Base-by-base conservation (phyloP, 2,329 filamentous ascomycete species). In the Colletotrichum paranaense region DNA sequence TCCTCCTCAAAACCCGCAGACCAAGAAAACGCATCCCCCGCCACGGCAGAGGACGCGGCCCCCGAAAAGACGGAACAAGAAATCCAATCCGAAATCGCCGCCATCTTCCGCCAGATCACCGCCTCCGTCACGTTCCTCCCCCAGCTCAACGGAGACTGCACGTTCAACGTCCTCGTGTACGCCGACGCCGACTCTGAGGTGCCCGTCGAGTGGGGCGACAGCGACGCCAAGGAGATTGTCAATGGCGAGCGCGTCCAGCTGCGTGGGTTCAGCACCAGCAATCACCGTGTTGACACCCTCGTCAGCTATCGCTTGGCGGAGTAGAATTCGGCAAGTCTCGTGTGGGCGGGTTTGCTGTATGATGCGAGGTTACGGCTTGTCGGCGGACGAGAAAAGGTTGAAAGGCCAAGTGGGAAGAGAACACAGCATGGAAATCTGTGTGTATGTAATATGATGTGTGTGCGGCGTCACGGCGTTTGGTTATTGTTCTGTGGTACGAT, bases 141-240 rank as follows among this genome's bases (percentile, higher is more conserved):
- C 0, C 95, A 98, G 85, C 90, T 99, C 6, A 92, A 94, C 74
- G 95, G 95, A 53, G 94, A 98, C 82, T 99, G 96, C 87, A 98
- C 97, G 12, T 99, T 99, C 88, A 99, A 99, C 80, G 96, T 99
- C 60, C 89, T 99, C 53, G 97, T 99, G 4, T 99, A 99, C 81
- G 97, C 97, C 65, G 96, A 99, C 81, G 95, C 95, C 22, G 95
- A 98, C 83, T 97, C 94, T 72, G 96, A 98, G 60, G 97, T 99
- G 16, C 97, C 97, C 4, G 92, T 99, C 72, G 97, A 99, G 83
- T 99, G 97, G 97, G 97, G 97, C 59, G 97, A 99, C 85, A 98
- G 95, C 77, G 97, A 98, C 83, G 95, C 96, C 67, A 98, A 98
- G 86, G 97, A 99, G 87, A 98, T 99, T 76, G 88, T 92, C 81